Conservation (phyloP, 768 basidiomycete genomes). For the Cyathus striatus region DNA sequence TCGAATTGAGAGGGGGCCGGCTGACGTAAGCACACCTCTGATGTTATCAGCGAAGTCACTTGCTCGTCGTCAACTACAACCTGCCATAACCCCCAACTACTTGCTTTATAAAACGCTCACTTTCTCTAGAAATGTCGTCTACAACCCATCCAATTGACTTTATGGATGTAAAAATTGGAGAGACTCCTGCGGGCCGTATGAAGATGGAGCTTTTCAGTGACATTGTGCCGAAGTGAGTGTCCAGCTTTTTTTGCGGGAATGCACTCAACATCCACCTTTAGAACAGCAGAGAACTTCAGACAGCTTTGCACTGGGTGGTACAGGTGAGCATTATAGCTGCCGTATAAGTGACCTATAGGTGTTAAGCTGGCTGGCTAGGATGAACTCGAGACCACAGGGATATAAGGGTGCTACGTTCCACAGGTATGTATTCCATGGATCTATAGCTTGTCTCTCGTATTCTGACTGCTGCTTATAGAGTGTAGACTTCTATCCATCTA, state of each 20-base stretch:
- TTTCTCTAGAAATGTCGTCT: slow-evolving; percentile 24
- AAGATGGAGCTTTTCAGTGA: slow-evolving; percentile 99
- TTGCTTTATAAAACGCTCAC: no score
- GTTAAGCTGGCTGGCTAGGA: slow-evolving; percentile 28
- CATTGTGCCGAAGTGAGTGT: slow-evolving; percentile 83
- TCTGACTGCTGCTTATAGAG: slow-evolving; percentile 40
- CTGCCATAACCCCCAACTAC: no score
- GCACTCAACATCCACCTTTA: slow-evolving; percentile 20
- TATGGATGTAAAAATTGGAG: slow-evolving; percentile 95
- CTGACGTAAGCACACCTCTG: no score
- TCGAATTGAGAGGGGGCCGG: no score
- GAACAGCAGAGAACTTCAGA: slow-evolving; percentile 97
- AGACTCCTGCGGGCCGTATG: slow-evolving; percentile 90
- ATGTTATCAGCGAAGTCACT: no score
- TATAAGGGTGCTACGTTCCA: slow-evolving; percentile 93
- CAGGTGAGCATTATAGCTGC: slow-evolving; percentile 42
- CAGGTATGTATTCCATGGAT: slow-evolving; percentile 46
- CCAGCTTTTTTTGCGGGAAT: background rate
- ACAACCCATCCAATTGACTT: slow-evolving; percentile 84
- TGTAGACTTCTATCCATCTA: slow-evolving; percentile 40
- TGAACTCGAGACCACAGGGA: slow-evolving; percentile 83
- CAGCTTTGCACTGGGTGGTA: slow-evolving; percentile 96
- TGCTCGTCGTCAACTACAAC: no score
- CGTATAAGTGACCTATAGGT: background rate
- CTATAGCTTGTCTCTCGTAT: slow-evolving; percentile 1